Base-by-base conservation (phyloP, 129 eudicot species). In the Flaveria bidentis region DNA sequence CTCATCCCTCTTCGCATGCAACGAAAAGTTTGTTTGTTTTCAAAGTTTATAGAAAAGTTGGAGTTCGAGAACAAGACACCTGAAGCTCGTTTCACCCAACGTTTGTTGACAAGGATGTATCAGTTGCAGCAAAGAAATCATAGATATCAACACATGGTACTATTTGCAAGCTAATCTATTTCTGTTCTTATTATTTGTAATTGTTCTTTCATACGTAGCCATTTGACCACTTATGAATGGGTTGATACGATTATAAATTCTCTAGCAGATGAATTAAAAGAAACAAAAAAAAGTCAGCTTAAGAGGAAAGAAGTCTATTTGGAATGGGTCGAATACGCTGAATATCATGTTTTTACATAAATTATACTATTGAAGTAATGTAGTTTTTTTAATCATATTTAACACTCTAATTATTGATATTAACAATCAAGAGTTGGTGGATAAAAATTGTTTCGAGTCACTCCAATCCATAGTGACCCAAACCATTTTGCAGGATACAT, bases 141-240 rank as follows among this genome's bases (percentile, higher is more conserved):
- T 45, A 82, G 87, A 82, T 92, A 92, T 83, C 85, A 65, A 50
- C 97, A 92, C 62, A 80, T 86, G 93, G 97, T 91, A 87, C 60
- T 12, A 7, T 36, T 44, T 52, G 50, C 63, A 7, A 2, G 39
- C 65, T 56, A 63, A 26, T 74, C 23, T 56, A 53, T 9, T 67
- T 50, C 42, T 8, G 9, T 14, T 44, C 28, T 66, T 26, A 15
- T 20, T 26, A 26, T 42, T 11, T 64, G 30, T 63, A 26, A 23
- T 5, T n/a, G 15, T 55, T 36, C 9, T 55, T 12, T 71, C 25
- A 36, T 30, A 26, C 10, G 0, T 13, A 4, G 20, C 23, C 4
- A 16, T 22, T 22, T 9, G 44, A 25, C 20, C 41, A 9, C 10
- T 22, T 13, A 70, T 16, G 15, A 25, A 25, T 22, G 74, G 58